Evolutionary conservation across 208 protist genomes (phyloP).

Genomic region (Trypanosoma melophagium): DNA sequence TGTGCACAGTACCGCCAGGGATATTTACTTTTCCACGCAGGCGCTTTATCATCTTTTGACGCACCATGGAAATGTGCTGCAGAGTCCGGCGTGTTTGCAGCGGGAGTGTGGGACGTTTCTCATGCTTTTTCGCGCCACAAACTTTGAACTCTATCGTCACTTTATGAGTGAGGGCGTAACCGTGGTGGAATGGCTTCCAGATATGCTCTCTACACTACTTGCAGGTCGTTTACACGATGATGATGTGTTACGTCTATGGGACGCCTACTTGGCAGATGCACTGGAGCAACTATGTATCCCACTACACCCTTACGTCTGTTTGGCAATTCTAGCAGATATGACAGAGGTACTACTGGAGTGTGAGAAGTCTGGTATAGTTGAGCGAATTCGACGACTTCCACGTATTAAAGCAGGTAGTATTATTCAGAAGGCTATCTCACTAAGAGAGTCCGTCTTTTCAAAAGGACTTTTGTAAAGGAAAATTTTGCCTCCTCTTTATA

Average conservation of each 20-base stretch:
- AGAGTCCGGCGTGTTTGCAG: constrained; percentile 61
- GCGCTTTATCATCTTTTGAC: constrained; percentile 54
- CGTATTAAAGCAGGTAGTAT: constrained; percentile 60
- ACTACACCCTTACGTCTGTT: constrained; percentile 77
- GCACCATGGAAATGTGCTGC: constrained; percentile 68
- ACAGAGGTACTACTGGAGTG: constrained; percentile 85
- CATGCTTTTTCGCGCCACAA: constrained; percentile 68
- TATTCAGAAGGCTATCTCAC: constrained; percentile 71
- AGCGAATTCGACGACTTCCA: constrained; percentile 70
- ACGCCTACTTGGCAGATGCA: constrained; percentile 73
- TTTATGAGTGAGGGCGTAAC: constrained; percentile 68
- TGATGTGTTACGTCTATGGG: constrained; percentile 79
- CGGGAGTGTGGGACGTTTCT: constrained; percentile 74
- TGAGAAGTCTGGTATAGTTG: constrained; percentile 65
- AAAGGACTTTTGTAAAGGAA: constrained; percentile 24
- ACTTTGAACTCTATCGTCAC: constrained; percentile 76
- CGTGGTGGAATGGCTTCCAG: constrained; percentile 74
- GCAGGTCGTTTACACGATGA: constrained; percentile 66
- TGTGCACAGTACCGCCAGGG: constrained; percentile 43
- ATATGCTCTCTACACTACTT: constrained; percentile 63
- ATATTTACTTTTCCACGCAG: constrained; percentile 67
- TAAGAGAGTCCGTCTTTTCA: constrained; percentile 61
- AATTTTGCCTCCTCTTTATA: not conserved
- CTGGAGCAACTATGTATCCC: constrained; percentile 49
- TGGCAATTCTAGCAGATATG: constrained; percentile 74